phyloP scores from a whole-genome alignment of 306 rosid genomes.

The Citrullus mucosospermus region DNA sequence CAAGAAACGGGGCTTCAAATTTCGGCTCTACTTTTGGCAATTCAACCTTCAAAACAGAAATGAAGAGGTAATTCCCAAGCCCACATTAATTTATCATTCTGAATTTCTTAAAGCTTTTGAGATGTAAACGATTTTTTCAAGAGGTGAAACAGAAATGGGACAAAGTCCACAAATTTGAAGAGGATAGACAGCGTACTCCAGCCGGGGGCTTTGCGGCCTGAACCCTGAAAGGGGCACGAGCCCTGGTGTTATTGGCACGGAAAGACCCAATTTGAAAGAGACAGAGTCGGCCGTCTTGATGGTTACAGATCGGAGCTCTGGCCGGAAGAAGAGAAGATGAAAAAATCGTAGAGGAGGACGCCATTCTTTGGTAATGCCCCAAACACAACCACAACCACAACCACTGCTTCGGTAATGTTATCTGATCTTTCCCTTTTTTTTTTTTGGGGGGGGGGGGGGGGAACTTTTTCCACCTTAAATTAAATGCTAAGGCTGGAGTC shows the following conservation, averaged over 20 bases:
- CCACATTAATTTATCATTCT: not conserved
- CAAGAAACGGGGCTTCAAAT: constrained; percentile 59
- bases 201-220: constrained; percentile 65
- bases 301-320: constrained; percentile 6
- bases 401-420: constrained; percentile 1
- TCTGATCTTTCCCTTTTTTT: not conserved
- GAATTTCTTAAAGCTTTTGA: not conserved
- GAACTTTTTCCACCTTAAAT: not conserved
- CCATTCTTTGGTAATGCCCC: constrained; percentile 24
- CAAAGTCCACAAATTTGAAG: not conserved
- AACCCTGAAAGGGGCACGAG: constrained; percentile 26
- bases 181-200: constrained; percentile 36
- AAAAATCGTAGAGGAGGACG: constrained; percentile 30
- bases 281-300: constrained; percentile 9
- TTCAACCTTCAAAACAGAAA: constrained; percentile 42
- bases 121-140: not conserved
- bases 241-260: constrained; percentile 4
- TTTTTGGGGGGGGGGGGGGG: too few species aligned
- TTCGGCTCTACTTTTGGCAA: constrained; percentile 69
- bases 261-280: constrained; percentile 15
- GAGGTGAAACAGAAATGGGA: not conserved
- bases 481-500: not conserved
- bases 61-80: not conserved
- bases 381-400: not conserved
- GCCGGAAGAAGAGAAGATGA: constrained; percentile 37